Evolutionary conservation across 306 rosid species (phyloP).

Genomic region (Carpinus viminea): DNA sequence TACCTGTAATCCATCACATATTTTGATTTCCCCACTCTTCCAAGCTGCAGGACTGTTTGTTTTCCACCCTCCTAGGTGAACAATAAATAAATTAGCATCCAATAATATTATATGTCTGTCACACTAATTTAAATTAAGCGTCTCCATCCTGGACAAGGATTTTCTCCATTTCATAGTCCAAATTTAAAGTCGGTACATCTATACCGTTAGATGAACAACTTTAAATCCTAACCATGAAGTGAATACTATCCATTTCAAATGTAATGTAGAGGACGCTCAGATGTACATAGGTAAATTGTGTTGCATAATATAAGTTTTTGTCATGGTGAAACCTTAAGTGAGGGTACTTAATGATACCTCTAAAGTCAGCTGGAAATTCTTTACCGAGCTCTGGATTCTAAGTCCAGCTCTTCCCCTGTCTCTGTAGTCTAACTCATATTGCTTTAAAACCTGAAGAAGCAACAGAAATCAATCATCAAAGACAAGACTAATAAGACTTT

Average conservation of each 20-base stretch:
- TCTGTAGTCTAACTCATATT: conserved; percentile 82
- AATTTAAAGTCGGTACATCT: too few species aligned
- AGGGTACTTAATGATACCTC: conserved; percentile 49
- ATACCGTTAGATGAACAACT: too few species aligned
- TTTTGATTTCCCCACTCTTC: conserved; percentile 74
- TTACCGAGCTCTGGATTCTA: conserved; percentile 67
- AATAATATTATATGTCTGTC: not conserved
- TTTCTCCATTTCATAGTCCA: too few species aligned
- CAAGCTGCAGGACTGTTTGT: conserved; percentile 83
- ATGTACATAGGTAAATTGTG: not conserved
- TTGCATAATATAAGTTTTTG: not conserved
- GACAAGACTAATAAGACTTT: not conserved
- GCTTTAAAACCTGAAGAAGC: conserved; percentile 59
- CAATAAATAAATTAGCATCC: conserved; percentile 21
- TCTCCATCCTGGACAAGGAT: not conserved
- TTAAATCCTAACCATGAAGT: too few species aligned
- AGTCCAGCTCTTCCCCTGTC: conserved; percentile 81
- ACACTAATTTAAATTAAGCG: not conserved
- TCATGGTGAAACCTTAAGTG: not conserved
- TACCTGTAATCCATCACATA: conserved; percentile 96
- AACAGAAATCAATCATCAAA: conserved; percentile 6
- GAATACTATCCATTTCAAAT: too few species aligned
- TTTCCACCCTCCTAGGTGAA: conserved; percentile 62
- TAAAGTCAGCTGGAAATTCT: conserved; percentile 84
- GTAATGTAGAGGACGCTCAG: too few species aligned